Evolutionary conservation across 305 asterid genomes (phyloP).

Genomic region (Fraxinus albicans): DNA sequence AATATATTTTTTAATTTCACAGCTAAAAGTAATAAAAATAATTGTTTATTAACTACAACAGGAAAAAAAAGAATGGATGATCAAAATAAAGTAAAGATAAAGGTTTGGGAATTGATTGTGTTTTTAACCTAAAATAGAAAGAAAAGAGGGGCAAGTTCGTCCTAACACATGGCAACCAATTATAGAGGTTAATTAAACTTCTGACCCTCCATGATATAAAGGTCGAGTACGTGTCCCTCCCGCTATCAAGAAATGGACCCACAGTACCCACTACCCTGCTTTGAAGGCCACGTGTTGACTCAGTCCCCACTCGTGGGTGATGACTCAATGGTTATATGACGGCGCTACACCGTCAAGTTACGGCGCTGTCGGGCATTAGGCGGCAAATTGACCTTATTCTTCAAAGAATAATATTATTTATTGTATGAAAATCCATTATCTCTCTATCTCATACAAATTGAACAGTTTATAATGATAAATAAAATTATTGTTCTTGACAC

Average conservation of each 20-base stretch:
- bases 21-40: background rate
- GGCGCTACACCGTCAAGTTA: conserved; percentile 32
- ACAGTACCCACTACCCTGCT: background rate
- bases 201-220: background rate
- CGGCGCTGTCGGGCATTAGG: conserved; percentile 35
- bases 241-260: background rate
- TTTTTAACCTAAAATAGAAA: background rate
- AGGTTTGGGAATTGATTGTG: background rate
- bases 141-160: conserved; percentile 24
- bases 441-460: too few species aligned
- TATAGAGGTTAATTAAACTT: background rate
- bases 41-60: background rate
- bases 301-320: background rate
- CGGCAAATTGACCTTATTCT: conserved; percentile 10
- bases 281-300: conserved; percentile 26
- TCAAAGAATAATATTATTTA: background rate
- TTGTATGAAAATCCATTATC: too few species aligned
- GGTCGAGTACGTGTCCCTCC: conserved; percentile 27
- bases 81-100: background rate
- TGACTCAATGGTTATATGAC: conserved; percentile 27
- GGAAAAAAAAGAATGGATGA: background rate
- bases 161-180: background rate
- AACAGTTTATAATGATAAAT: too few species aligned
- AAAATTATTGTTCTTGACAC: too few species aligned
- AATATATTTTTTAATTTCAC: background rate